Percentiles rank a stretch among this genome's conserved stretches.
phyloP scores from a whole-genome alignment of 345 rosid species.

The Euphorbia peplus region DNA sequence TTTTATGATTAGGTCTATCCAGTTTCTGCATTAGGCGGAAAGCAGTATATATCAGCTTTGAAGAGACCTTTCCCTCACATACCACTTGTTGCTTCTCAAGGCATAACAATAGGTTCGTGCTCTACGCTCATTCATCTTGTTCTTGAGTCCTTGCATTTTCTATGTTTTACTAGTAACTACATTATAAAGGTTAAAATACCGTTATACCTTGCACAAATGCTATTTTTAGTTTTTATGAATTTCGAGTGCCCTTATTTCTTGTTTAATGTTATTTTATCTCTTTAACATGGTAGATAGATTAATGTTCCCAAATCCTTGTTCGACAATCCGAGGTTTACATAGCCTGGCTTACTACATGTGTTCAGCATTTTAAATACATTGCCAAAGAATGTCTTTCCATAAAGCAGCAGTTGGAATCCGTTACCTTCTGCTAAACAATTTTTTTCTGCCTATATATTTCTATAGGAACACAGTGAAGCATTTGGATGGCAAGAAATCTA shows the following conservation, averaged over 20 bases:
- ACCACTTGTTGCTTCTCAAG: conserved; percentile 63
- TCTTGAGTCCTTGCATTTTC: background rate
- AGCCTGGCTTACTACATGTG: too few relatives aligned
- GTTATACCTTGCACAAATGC: background rate
- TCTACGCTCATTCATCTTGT: background rate
- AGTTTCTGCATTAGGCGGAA: conserved; percentile 54
- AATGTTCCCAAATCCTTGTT: background rate
- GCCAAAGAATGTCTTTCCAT: too few relatives aligned
- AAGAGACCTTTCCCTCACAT: conserved; percentile 57
- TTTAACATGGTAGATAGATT: background rate
- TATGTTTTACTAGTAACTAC: background rate
- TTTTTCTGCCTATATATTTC: too few relatives aligned
- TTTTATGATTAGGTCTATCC: conserved; percentile 49
- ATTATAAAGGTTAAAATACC: background rate
- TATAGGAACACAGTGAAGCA: too few relatives aligned
- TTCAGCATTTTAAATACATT: too few relatives aligned
- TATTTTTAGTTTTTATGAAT: background rate
- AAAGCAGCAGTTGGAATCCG: background rate
- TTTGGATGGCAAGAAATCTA: too few relatives aligned
- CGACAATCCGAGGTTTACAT: too few relatives aligned
- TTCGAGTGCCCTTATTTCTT: background rate
- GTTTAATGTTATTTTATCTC: background rate
- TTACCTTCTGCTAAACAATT: too few relatives aligned
- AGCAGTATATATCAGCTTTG: conserved; percentile 43
- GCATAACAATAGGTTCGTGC: conserved; percentile 46